phyloP scores from a whole-genome alignment of 768 basidiomycete genomes.

The Termitomyces sp. region DNA sequence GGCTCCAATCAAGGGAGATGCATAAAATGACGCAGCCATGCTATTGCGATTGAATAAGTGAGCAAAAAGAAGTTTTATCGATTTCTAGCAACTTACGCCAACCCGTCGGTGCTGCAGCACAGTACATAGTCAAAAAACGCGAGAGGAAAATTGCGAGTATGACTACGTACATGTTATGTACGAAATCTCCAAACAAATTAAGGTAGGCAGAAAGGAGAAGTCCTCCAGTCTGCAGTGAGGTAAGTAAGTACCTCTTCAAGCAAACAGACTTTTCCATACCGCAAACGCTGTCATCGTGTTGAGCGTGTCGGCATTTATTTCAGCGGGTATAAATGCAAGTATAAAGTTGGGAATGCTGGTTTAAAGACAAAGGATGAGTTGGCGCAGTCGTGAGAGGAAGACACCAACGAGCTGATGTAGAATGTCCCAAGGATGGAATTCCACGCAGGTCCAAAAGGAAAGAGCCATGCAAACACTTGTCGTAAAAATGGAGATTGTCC shows the following conservation, averaged over 20 bases:
- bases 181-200: constrained; percentile 90
- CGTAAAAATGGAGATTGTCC: constrained; percentile 72
- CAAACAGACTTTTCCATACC: constrained; percentile 35
- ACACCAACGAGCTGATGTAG: constrained; percentile 90
- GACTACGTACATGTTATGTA: constrained; percentile 78
- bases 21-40: constrained; percentile 96
- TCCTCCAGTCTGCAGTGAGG: constrained; percentile 64
- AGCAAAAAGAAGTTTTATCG: background rate
- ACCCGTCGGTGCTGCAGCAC: constrained; percentile 74
- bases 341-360: constrained; percentile 89
- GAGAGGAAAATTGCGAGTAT: constrained; percentile 6
- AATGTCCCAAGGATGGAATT: constrained; percentile 89
- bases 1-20: constrained; percentile 89
- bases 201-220: constrained; percentile 88
- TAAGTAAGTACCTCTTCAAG: constrained; percentile 5
- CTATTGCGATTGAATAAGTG: constrained; percentile 29
- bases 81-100: constrained; percentile 48
- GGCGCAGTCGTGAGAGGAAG: background rate
- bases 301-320: constrained; percentile 79
- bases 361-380: constrained; percentile 11
- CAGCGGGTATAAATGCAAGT: constrained; percentile 87
- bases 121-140: constrained; percentile 10
- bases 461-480: constrained; percentile 72
- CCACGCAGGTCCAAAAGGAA: constrained; percentile 89
- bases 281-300: constrained; percentile 96